Evolutionary conservation across 2,329 filamentous ascomycete genomes (phyloP).

Genomic region (Pseudogymnoascus sp.): DNA sequence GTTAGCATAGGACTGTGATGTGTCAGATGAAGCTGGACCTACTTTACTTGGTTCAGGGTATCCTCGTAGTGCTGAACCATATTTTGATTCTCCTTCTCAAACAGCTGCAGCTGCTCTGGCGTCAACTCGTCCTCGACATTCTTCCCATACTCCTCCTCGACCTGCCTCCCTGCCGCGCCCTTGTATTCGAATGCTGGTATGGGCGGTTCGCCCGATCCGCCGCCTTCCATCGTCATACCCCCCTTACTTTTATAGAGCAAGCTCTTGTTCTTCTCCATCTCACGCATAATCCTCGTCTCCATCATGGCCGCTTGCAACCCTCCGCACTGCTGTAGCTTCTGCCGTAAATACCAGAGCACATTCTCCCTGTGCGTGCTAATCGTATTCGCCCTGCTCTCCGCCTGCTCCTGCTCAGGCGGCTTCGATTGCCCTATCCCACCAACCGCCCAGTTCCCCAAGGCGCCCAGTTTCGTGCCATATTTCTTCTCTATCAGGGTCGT

Average conservation of each 20-base stretch:
- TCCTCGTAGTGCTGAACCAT: conserved; percentile 92
- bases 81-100: conserved; percentile 85
- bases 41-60: conserved; percentile 91
- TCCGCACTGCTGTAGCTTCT: conserved; percentile 66
- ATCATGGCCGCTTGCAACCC: conserved; percentile 84
- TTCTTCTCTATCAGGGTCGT: conserved; percentile 63
- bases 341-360: conserved; percentile 73
- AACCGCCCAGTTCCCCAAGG: conserved; percentile 56
- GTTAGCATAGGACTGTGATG: neutral
- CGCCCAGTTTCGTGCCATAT: conserved; percentile 53
- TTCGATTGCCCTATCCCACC: conserved; percentile 51
- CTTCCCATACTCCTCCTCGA: conserved; percentile 20
- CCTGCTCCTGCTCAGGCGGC: conserved; percentile 57
- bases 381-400: conserved; percentile 62
- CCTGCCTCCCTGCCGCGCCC: conserved; percentile 11
- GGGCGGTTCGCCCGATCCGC: conserved; percentile 16
- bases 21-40: conserved; percentile 32
- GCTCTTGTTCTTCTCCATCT: conserved; percentile 84
- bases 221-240: conserved; percentile 19
- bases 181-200: conserved; percentile 13
- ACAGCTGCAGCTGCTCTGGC: conserved; percentile 81
- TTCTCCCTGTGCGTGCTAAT: conserved; percentile 67
- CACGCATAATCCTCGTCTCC: conserved; percentile 74
- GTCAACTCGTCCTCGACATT: conserved; percentile 50
- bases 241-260: conserved; percentile 62